phyloP scores from a whole-genome alignment of 306 rosid genomes.

The Medicago ruthenica region DNA sequence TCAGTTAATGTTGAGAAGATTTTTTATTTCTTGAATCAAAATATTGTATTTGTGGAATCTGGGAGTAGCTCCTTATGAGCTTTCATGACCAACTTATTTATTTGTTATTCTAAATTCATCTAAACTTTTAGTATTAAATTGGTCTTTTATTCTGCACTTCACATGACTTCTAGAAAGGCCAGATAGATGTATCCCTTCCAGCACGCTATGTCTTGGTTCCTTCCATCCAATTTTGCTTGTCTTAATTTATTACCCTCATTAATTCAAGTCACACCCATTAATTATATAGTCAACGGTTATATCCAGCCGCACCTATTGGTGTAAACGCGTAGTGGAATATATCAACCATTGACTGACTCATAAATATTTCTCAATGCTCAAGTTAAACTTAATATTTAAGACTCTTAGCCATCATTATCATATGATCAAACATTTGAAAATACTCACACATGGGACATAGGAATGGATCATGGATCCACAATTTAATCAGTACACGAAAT shows the following conservation, averaged over 20 bases:
- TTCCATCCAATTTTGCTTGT: conserved; percentile 25
- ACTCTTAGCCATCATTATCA: conserved; percentile 25
- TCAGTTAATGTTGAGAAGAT: no score
- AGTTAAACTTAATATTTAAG: neutral
- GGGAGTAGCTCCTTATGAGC: no score
- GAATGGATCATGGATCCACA: neutral
- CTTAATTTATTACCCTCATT: neutral
- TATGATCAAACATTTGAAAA: conserved; percentile 21
- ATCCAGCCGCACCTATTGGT: conserved; percentile 31
- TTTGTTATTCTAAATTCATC: no score
- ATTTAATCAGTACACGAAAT: neutral
- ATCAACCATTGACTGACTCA: conserved; percentile 32
- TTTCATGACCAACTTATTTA: no score
- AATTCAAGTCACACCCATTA: conserved; percentile 9
- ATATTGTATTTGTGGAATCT: no score
- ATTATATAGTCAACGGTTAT: conserved; percentile 27
- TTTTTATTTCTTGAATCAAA: no score
- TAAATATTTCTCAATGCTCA: neutral
- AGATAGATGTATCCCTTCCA: conserved; percentile 12
- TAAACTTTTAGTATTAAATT: neutral
- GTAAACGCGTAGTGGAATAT: conserved; percentile 42
- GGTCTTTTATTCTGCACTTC: neutral
- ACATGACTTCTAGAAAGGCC: conserved; percentile 5
- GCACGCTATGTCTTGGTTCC: conserved; percentile 13
- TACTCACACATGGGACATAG: neutral